Conservation (phyloP, 768 basidiomycete species). For the Floccularia luteovirens region DNA sequence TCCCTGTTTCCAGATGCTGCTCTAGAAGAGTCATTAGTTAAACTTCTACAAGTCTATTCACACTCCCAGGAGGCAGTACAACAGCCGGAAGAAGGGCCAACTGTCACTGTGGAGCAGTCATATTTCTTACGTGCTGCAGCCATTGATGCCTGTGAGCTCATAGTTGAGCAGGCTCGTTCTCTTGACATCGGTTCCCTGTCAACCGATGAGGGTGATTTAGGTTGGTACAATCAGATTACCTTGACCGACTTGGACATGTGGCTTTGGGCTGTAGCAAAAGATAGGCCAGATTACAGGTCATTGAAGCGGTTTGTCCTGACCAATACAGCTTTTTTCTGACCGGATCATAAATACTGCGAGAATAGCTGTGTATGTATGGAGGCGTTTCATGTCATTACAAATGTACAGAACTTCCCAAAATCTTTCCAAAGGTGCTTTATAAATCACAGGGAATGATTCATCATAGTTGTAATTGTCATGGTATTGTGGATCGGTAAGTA, state of each 20-base stretch:
- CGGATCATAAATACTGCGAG: not conserved
- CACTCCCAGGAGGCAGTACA: conserved; percentile 5
- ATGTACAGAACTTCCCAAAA: not conserved
- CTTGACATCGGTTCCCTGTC: conserved; percentile 12
- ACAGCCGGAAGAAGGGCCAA: conserved; percentile 34
- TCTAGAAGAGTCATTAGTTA: conserved; percentile 25
- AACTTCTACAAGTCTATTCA: conserved; percentile 28
- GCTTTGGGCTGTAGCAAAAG: conserved; percentile 82
- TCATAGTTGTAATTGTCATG: too few relatives aligned
- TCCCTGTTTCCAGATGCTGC: conserved; percentile 41
- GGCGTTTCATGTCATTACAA: not conserved
- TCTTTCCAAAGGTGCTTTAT: not conserved
- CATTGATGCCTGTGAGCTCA: conserved; percentile 69
- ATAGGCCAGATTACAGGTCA: conserved; percentile 60
- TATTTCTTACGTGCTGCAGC: conserved; percentile 74
- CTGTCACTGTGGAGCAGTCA: conserved; percentile 52
- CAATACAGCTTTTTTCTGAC: conserved; percentile 65
- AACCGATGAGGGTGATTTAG: conserved; percentile 15
- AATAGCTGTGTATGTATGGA: not conserved
- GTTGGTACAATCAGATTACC: conserved; percentile 50
- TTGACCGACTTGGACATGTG: conserved; percentile 64
- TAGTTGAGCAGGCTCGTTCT: conserved; percentile 45
- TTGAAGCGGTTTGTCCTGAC: conserved; percentile 61
- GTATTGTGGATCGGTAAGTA: too few relatives aligned
- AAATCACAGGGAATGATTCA: too few relatives aligned